Evolutionary conservation across 1,284 basidiomycete species (phyloP), one percentile per base, ranked within the genome.

Genomic region (Cutaneotrichosporon cavernicola): DNA sequence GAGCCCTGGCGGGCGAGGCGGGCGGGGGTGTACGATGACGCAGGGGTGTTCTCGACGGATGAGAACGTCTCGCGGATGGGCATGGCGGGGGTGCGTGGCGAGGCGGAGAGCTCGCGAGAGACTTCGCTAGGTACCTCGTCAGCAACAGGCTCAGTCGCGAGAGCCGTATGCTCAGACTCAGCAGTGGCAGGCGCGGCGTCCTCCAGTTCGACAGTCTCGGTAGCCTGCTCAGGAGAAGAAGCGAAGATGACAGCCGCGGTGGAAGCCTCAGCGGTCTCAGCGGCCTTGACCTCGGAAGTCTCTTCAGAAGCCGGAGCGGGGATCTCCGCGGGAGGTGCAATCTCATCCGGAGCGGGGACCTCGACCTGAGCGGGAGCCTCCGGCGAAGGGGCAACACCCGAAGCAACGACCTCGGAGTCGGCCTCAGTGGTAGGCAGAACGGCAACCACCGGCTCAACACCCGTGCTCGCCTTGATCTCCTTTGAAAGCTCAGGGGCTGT

Each of bases 1-100:
- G 32, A 38, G n/a, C 5, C 32, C 49, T 50, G 49, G 49, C 49
- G 31, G 30, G 6, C 51, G 51, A 34, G 51, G 7, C 16, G 31
- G 14, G 26, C 36, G 55, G 55, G 55, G 6, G 38, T 56, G 11
- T 21, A 36, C 16, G 38, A 38, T 2, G 36, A 26, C 2, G 38
- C 22, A 13, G 36, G 55, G 4, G 26, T 43, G 55, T 18, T 38
- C 34, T 56, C 55, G 22, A n/a, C 22, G 14, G 55, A 55, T 4
- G 32, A 56, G 22, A 56, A 40, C 6, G 55, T 18, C 32, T 56
- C 55, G 22, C 38, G 55, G 38, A 56, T 56, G 18, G 55, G 55
- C 55, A 56, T 40, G 14, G 55, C 55, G 0, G 55, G 55, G 36
- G 36, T 56, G 38, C 43, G 51, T 18, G 55, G 55, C 38, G 55